These are phyloP conservation scores for Omphalotus guepiniiformis DNA, from an alignment of 768 basidiomycete species.

Conservation along the genomic window DNA sequence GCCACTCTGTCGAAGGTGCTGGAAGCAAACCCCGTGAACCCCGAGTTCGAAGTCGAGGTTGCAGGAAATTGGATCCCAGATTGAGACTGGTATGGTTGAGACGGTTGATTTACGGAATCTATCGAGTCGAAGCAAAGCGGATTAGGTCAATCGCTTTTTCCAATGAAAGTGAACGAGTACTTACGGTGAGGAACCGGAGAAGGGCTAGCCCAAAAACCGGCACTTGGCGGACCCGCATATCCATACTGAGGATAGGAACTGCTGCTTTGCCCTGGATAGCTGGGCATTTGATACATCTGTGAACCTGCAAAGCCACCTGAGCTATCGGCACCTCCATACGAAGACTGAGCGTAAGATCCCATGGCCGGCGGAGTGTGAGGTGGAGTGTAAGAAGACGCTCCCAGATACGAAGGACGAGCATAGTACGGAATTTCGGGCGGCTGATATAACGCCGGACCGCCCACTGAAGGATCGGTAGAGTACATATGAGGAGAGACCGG, in stretches of 20 bases:
- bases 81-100: background rate
- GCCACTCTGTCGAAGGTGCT: slow-evolving; percentile 54
- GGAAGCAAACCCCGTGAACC: slow-evolving; percentile 39
- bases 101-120: background rate
- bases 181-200: slow-evolving; percentile 35
- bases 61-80: slow-evolving; percentile 21
- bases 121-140: background rate
- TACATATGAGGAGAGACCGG: background rate
- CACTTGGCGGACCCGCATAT: slow-evolving; percentile 20
- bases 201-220: slow-evolving; percentile 18
- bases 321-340: background rate
- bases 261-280: background rate
- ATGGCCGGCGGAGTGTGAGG: slow-evolving; percentile 2
- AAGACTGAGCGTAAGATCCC: background rate
- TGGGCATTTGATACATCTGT: slow-evolving; percentile 6
- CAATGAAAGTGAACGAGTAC: slow-evolving; percentile 16
- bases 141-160: background rate
- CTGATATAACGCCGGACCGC: slow-evolving; percentile 4
- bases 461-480: background rate
- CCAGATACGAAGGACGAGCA: slow-evolving; percentile 3
- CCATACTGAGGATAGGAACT: background rate
- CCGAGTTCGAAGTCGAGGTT: slow-evolving; percentile 22
- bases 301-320: background rate
- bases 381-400: slow-evolving; percentile 1
- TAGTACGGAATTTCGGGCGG: slow-evolving; percentile 3